Evolutionary conservation across 1,284 basidiomycete genomes (phyloP).

Genomic region (Naganishia sp.): DNA sequence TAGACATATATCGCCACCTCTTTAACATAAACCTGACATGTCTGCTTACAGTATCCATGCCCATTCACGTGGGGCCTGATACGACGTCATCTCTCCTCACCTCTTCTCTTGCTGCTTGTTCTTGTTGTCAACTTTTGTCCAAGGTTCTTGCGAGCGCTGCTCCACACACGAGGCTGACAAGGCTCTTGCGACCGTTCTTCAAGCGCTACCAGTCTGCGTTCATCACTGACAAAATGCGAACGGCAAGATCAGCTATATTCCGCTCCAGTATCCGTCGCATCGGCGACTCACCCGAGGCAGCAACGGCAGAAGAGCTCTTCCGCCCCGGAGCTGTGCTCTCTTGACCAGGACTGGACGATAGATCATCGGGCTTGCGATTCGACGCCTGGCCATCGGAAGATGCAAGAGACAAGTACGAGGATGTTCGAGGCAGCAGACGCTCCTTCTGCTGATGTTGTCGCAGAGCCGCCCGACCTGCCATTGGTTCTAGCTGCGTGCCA

Average conservation of each 20-base stretch:
- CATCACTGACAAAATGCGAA: not conserved
- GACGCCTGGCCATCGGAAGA: conserved; percentile 16
- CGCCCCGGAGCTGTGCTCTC: not conserved
- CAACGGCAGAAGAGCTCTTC: not conserved
- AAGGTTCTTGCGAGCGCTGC: too few species aligned
- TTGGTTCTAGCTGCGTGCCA: conserved; percentile 45
- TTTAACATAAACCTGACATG: too few species aligned
- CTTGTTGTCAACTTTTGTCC: too few species aligned
- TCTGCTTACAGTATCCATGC: too few species aligned
- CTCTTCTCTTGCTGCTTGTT: too few species aligned
- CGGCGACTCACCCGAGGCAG: not conserved
- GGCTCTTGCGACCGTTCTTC: too few species aligned
- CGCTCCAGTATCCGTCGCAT: too few species aligned
- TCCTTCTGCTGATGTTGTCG: conserved; percentile 36
- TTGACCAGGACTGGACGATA: conserved; percentile 11
- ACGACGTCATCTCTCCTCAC: too few species aligned
- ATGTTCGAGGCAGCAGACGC: conserved; percentile 7
- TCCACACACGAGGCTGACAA: too few species aligned
- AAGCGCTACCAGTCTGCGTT: conserved; percentile 20
- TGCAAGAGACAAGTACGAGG: conserved; percentile 27
- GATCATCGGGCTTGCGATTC: not conserved
- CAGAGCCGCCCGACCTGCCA: conserved; percentile 44
- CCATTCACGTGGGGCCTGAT: too few species aligned
- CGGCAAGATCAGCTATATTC: not conserved
- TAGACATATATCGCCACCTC: too few species aligned